Conservation (phyloP, 1,284 basidiomycete genomes). For the Schizophyllum amplum region DNA sequence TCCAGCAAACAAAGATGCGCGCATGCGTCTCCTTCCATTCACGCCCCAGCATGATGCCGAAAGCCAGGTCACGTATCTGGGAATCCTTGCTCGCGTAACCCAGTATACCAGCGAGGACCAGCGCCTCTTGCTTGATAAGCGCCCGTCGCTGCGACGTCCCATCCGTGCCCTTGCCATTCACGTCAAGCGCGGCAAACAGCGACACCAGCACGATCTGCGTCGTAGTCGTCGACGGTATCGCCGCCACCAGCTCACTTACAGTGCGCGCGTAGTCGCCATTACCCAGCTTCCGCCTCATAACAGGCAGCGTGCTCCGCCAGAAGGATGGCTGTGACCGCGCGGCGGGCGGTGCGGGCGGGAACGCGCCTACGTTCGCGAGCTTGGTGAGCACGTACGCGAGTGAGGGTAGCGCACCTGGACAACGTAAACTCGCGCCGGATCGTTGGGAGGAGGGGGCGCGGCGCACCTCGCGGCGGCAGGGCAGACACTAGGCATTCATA, state of each 20-base stretch:
- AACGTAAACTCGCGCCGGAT: constrained; percentile 3
- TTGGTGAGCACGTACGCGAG: constrained; percentile 55
- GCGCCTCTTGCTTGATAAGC: constrained; percentile 43
- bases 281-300: constrained; percentile 30
- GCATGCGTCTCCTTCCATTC: constrained; percentile 53
- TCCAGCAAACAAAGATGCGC: constrained; percentile 61
- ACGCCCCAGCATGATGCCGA: constrained; percentile 41
- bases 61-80: constrained; percentile 45
- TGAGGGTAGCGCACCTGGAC: constrained; percentile 25
- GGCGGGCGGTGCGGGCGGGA: constrained; percentile 40
- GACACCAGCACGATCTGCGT: constrained; percentile 53
- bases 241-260: constrained; percentile 43
- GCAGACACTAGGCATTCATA: constrained; percentile 42
- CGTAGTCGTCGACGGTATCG: constrained; percentile 42
- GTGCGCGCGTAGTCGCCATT: constrained; percentile 31
- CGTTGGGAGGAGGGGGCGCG: neutral
- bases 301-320: constrained; percentile 41
- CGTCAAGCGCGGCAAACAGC: constrained; percentile 40
- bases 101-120: constrained; percentile 38
- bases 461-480: constrained; percentile 17
- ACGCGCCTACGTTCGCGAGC: constrained; percentile 55
- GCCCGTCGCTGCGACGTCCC: constrained; percentile 27
- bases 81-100: constrained; percentile 35
- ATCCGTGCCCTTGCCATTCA: constrained; percentile 24
- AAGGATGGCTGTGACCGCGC: constrained; percentile 57